These are phyloP conservation scores for Ulmus americana DNA, from an alignment of 331 rosid species.

Conservation along the genomic window DNA sequence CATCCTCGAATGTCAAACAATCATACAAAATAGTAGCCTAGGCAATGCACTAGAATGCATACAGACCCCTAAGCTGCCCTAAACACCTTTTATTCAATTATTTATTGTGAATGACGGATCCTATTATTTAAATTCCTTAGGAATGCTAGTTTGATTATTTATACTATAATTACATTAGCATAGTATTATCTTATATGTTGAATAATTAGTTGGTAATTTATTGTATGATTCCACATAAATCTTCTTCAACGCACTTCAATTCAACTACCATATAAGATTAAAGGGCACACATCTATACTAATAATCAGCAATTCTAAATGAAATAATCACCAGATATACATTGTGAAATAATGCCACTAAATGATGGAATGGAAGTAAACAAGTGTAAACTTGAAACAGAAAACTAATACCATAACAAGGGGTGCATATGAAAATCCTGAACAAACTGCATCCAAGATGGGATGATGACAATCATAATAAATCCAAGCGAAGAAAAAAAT, in stretches of 20 bases:
- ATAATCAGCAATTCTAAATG: not conserved
- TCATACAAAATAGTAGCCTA: not conserved
- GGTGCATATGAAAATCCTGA: conserved; percentile 68
- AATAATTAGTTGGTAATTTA: too few relatives aligned
- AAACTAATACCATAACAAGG: conserved; percentile 55
- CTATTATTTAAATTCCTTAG: not conserved
- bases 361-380: not conserved
- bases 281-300: not conserved
- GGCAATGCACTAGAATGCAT: not conserved
- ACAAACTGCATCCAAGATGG: conserved; percentile 92
- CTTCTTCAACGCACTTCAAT: not conserved
- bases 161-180: too few relatives aligned
- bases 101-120: not conserved
- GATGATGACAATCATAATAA: conserved; percentile 50
- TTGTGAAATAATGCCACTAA: not conserved
- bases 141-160: not conserved
- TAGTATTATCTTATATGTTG: too few relatives aligned
- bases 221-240: too few relatives aligned
- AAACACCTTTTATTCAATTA: not conserved
- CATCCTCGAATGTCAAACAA: not conserved
- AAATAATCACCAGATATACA: not conserved
- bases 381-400: conserved; percentile 15
- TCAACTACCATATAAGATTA: not conserved
- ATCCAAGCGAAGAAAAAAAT: conserved; percentile 54
- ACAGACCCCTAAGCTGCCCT: not conserved